Percentiles rank a stretch among this genome's conserved stretches.
phyloP scores from a whole-genome alignment of 768 basidiomycete genomes.

The Pleurotus sapidus region DNA sequence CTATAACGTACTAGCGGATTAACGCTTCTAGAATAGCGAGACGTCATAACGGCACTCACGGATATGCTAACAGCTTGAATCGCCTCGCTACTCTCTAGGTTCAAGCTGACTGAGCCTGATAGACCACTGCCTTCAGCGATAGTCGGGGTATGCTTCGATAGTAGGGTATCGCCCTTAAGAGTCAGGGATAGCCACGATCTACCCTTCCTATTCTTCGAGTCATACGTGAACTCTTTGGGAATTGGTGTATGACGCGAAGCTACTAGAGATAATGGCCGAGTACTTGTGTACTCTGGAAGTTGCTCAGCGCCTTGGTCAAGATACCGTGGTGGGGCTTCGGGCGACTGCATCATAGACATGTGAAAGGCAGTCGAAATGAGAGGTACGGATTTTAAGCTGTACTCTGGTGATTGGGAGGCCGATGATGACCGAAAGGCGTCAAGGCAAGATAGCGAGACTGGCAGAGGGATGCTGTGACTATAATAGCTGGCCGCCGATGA shows the following conservation, averaged over 20 bases:
- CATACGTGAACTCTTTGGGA: constrained; percentile 1
- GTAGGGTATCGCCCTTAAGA: background rate
- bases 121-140: constrained; percentile 31
- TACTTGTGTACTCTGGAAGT: background rate
- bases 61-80: constrained; percentile 47
- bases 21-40: background rate
- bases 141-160: constrained; percentile 25
- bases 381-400: background rate
- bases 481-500: background rate
- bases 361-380: background rate
- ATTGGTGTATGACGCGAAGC: background rate
- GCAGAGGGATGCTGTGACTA: background rate
- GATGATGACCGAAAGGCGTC: background rate
- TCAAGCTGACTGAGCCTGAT: constrained; percentile 31
- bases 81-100: constrained; percentile 34
- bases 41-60: constrained; percentile 31
- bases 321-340: background rate
- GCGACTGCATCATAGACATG: background rate
- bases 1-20: constrained; percentile 16
- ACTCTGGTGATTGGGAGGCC: background rate
- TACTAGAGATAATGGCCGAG: background rate
- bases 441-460: background rate
- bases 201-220: constrained; percentile 5
- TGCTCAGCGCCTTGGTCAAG: background rate
- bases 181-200: constrained; percentile 2